Evolutionary conservation across 768 basidiomycete genomes (phyloP), one percentile per base, ranked within the genome.

Genomic region (Auricularia cornea): DNA sequence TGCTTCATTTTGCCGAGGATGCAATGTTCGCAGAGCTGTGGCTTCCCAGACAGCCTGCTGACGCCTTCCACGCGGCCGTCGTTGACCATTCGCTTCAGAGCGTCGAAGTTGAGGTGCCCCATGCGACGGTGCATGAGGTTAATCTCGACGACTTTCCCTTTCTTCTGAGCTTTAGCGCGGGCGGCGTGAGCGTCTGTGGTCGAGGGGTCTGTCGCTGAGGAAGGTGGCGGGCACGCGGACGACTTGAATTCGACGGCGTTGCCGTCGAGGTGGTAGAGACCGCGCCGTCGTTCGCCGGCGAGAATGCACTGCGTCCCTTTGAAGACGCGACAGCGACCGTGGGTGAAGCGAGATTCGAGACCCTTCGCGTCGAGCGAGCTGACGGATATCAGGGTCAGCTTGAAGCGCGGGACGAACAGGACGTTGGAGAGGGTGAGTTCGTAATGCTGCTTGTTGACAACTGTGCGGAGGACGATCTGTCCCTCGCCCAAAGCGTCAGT

Each of bases 351-450:
- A 1, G 60, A 63, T 11, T 48, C 41, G 32, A 59, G 52, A 29
- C 59, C 31, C 52, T 60, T 44, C 20, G 54, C 14, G 3, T 62
- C 64, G 4, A 67, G 64, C 35, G 51, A 32, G 32, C 56, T 38
- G 18, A 67, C 65, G 3, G 65, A 67, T 23, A 67, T 51, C 5
- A 65, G 62, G 14, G 66, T 61, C 16, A 65, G 52, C 60, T 14
- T 59, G 62, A 65, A 67, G 23, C 28, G 51, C 18, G 64, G 66
- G 33, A 67, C 64, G 3, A 60, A 31, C 1, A 67, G 62, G 30
- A 62, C 59, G 31, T 57, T 30, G 5, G 59, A 31, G 14, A 65
- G 10, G 11, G 44, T 48, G 18, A 40, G 44, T 60, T 23, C 18
- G 59, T 62, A 32, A 30, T 38, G 28, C 18, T 31, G 18, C 41